These are phyloP conservation scores for Kodamaea jinghongensis DNA, from an alignment of 805 yeast species.

Conservation along the genomic window DNA sequence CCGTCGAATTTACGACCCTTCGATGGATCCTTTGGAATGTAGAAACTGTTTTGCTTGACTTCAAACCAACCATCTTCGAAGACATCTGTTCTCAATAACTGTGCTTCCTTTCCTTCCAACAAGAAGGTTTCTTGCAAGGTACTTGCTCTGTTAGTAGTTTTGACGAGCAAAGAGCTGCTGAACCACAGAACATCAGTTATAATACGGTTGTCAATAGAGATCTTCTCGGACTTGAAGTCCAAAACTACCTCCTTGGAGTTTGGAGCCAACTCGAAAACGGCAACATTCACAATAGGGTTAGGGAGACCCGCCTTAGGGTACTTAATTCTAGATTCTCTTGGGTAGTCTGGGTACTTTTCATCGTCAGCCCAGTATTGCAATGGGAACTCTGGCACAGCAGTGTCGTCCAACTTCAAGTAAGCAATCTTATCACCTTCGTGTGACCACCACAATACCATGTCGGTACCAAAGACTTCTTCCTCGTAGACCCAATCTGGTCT, in stretches of 20 bases:
- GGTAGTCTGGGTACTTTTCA: conserved; percentile 41
- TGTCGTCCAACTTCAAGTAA: conserved; percentile 58
- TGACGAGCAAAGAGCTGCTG: conserved; percentile 47
- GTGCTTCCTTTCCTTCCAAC: conserved; percentile 34
- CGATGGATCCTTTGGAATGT: conserved; percentile 34
- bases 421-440: conserved; percentile 57
- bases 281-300: conserved; percentile 55
- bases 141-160: conserved; percentile 63
- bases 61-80: conserved; percentile 63
- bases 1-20: conserved; percentile 47
- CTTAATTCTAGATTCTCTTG: conserved; percentile 43
- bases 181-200: conserved; percentile 66
- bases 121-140: conserved; percentile 50
- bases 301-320: conserved; percentile 74
- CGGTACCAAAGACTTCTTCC: conserved; percentile 66
- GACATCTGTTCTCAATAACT: conserved; percentile 42
- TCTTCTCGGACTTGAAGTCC: conserved; percentile 21
- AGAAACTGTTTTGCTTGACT: conserved; percentile 33
- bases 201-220: conserved; percentile 42
- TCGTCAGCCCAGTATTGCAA: conserved; percentile 50
- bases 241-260: conserved; percentile 13
- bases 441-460: conserved; percentile 70
- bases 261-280: conserved; percentile 36
- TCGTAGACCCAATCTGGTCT: conserved; percentile 84
- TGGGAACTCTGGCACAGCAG: conserved; percentile 51